Evolutionary conservation across 2,329 filamentous ascomycete species (phyloP), one percentile per base, ranked within the genome.

Genomic region (Capronia epimyces): DNA sequence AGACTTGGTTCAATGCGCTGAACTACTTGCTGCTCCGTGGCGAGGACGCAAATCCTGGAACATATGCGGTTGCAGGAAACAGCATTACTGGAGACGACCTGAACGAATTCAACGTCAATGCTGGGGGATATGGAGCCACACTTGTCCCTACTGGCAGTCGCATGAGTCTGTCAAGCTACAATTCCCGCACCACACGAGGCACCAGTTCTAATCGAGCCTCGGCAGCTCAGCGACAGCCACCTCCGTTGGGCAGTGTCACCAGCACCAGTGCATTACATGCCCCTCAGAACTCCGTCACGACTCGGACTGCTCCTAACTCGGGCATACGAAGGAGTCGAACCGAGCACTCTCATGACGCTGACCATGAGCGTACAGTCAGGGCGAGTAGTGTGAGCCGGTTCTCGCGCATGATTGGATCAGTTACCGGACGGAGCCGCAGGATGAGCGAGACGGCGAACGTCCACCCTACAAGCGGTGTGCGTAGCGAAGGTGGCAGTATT

Each of bases 1-100:
- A 98, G 72, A 97, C 90, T 1, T 98, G 93, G 93, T 95, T 93
- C 77, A 97, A 97, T 64, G 90, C 93, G 0, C 76, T 98, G 48
- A 95, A 89, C 1, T 98, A 98, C 66, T 79, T 98, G 12, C 78
- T 97, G 29, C 77, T 95, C 24, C 83, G 90, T 40, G 89, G 84
- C 21, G 68, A 77, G 13, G 73, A 74, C 42, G 63, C 67, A 48
- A 68, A 78, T 16, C 78, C 39, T 16, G 48, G 36, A 9, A 36
- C 24, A 15, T 55, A 57, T 37, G 37, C 74, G n/a, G 77, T 80
- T 45, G 73, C 71, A 32, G 65, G 64, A 5, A 79, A 82, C 58
- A 75, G 78, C 3, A 78, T 87, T 56, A 83, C 73, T 3, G 62
- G 75, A 44, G 78, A 80, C 45, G 81, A 83, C 53, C 71, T 81